Evolutionary conservation across 768 basidiomycete genomes (phyloP).

Genomic region (Boletus reticuloceps): DNA sequence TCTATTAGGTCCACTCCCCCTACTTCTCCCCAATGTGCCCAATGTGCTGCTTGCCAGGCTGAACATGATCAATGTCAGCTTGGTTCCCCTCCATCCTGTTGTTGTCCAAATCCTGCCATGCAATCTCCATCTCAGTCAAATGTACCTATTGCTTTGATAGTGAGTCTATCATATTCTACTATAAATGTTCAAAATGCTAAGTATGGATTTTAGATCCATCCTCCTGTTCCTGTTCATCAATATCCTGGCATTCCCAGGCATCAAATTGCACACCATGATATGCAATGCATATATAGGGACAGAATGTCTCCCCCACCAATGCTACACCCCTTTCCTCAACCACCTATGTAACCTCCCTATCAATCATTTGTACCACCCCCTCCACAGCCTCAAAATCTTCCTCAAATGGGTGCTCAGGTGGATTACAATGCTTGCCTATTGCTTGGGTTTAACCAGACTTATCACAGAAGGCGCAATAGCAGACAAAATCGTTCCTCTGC

Average conservation of each 20-base stretch:
- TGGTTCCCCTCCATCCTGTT: neutral
- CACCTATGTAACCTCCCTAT: neutral
- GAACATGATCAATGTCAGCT: neutral
- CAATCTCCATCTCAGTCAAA: neutral
- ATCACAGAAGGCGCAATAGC: no score
- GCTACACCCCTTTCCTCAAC: neutral
- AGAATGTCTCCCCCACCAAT: no score
- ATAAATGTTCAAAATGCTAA: neutral
- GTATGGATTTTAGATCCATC: neutral
- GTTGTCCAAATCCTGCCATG: neutral
- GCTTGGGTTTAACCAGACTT: no score
- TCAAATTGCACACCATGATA: constrained; percentile 1
- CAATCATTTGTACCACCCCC: neutral
- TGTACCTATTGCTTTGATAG: neutral
- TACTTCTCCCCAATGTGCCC: neutral
- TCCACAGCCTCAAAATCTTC: neutral
- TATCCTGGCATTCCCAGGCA: neutral
- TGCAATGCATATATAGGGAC: neutral
- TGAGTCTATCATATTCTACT: neutral
- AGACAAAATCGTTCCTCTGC: no score
- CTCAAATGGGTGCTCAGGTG: neutral
- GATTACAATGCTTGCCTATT: no score
- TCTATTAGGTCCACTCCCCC: neutral
- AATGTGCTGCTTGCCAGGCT: neutral
- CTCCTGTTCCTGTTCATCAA: neutral